These are phyloP conservation scores for Microcyclosporella mali DNA, from an alignment of 2,329 filamentous ascomycete species.

Conservation along the genomic window DNA sequence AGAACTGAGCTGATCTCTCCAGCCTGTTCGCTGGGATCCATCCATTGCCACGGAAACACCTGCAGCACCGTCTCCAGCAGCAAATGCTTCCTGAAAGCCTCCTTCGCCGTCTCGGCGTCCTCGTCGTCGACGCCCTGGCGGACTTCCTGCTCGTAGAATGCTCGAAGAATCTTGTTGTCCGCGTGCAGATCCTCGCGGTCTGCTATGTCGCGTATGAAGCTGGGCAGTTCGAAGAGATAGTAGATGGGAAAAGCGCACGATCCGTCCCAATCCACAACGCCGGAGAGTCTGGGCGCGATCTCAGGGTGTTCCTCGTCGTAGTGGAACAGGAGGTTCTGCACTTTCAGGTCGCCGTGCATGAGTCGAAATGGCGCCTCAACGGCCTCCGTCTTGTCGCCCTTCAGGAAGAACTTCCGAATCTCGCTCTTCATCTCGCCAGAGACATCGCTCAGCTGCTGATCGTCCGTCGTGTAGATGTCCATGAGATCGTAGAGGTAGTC, in stretches of 20 bases:
- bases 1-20: too few species aligned
- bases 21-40: too few species aligned
- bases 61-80: too few species aligned
- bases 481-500: slow-evolving; percentile 3
- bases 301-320: background rate
- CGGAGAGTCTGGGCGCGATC: slow-evolving; percentile 4
- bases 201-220: slow-evolving; percentile 9
- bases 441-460: too few species aligned
- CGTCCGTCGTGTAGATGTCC: background rate
- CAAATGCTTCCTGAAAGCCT: too few species aligned
- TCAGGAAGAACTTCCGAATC: background rate
- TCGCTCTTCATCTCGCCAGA: background rate
- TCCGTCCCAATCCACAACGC: slow-evolving; percentile 19
- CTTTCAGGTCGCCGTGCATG: slow-evolving; percentile 13
- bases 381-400: background rate
- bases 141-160: slow-evolving; percentile 3
- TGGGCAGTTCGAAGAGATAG: slow-evolving; percentile 12
- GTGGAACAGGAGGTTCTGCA: slow-evolving; percentile 7
- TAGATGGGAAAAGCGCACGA: slow-evolving; percentile 8
- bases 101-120: too few species aligned
- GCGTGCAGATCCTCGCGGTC: background rate
- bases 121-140: too few species aligned
- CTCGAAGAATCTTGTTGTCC: slow-evolving; percentile 11
- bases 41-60: too few species aligned
- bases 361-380: slow-evolving; percentile 9